Base-by-base conservation (phyloP, 2,329 filamentous ascomycete species). In the Pseudogymnoascus sp. region DNA sequence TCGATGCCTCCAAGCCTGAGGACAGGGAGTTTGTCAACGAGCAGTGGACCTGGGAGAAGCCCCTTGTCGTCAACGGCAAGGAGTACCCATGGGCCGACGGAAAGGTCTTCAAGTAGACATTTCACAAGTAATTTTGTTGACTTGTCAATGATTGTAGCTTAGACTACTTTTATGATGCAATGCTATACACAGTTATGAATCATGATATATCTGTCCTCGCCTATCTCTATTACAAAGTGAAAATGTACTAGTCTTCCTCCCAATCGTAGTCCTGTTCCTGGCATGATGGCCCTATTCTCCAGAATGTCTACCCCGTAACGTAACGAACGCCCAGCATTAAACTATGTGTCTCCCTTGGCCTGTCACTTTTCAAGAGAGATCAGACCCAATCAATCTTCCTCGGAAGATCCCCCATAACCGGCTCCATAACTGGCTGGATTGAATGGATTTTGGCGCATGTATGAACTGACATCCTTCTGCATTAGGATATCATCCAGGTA, bases 91-190 rank as follows among this genome's bases (percentile, higher is more conserved):
- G 88, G 81, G 89, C 89, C 73, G 88, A 91, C 72, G 94, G 94
- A 76, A 97, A 97, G 86, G 91, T 97, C 76, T 97, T 97, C 89
- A 97, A 97, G 85, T 97, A 96, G 84, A 81, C 64, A 66, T 63
- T 34, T 38, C 18, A 28, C 30, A 57, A 20, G n/a, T 28, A 30
- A 34, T 30, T 37, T 37, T 62, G 34, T 41, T 58, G 57, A 37
- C 37, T 58, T 58, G 57, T 58, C 57, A 58, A 20, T 28, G 34
- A 61, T 59, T 61, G 34, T 54, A 47, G 28, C 38, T 61, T 60
- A 28, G 54, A 28, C 20, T 30, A 47, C 41, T 50, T 62, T 64
- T 62, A 58, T 58, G 57, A 58, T 25, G 57, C 57, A 58, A 58
- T 58, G 57, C 32, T 37, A 37, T 37, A 58, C 37, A 37, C 57